These are phyloP conservation scores for Lactarius trivialis DNA, from an alignment of 768 basidiomycete species.

Conservation along the genomic window DNA sequence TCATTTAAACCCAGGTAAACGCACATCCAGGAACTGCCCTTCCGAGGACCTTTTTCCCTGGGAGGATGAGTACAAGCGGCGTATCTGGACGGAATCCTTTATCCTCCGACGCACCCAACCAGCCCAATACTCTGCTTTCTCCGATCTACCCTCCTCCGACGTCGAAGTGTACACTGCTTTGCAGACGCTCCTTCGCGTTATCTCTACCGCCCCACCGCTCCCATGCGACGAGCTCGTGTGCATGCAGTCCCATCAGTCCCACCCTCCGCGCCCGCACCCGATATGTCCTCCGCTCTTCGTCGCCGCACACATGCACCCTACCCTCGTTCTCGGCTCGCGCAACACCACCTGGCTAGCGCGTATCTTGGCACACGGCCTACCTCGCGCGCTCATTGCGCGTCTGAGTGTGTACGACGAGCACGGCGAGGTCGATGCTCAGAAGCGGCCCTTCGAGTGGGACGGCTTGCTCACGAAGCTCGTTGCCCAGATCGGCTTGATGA, in stretches of 20 bases:
- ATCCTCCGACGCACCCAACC: constrained; percentile 19
- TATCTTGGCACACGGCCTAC: constrained; percentile 31
- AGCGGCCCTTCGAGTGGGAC: constrained; percentile 27
- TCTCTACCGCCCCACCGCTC: constrained; percentile 32
- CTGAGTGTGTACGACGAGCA: constrained; percentile 23
- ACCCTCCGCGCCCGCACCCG: constrained; percentile 15
- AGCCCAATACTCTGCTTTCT: neutral
- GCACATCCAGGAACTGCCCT: neutral
- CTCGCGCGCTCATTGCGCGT: constrained; percentile 27
- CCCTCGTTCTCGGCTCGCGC: constrained; percentile 22
- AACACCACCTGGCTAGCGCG: constrained; percentile 34
- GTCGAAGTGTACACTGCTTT: constrained; percentile 25
- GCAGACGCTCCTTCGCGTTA: constrained; percentile 31
- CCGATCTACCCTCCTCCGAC: neutral
- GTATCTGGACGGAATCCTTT: constrained; percentile 28
- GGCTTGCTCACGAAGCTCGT: constrained; percentile 36
- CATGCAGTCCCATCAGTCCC: neutral
- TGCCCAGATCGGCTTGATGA: constrained; percentile 39
- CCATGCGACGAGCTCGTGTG: constrained; percentile 25
- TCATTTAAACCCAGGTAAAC: neutral
- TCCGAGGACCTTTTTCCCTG: constrained; percentile 17
- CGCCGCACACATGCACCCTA: constrained; percentile 22
- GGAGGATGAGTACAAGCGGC: constrained; percentile 25
- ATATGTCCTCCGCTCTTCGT: constrained; percentile 34
- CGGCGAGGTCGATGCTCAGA: constrained; percentile 23